Evolutionary conservation across 164 flowering plant species (phyloP).

Genomic region (Annona squamosa): DNA sequence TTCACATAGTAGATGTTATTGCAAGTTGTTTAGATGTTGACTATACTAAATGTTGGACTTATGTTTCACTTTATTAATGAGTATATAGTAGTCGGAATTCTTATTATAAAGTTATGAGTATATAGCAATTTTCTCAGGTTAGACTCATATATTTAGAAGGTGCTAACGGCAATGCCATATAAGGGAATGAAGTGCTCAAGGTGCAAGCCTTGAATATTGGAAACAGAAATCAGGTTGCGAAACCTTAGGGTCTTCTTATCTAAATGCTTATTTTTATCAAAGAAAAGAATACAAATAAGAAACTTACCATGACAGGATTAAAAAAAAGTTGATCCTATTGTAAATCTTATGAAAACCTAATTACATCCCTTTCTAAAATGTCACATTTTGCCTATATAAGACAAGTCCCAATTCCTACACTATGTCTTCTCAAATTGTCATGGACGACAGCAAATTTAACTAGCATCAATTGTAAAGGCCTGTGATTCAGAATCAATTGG

Average conservation of each 20-base stretch:
- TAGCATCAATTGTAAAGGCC: not conserved
- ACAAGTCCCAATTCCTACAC: constrained; percentile 49
- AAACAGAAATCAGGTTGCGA: not conserved
- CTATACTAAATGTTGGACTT: too few species aligned
- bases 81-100: too few species aligned
- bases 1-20: too few species aligned
- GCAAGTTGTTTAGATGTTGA: too few species aligned
- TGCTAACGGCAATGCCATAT: too few species aligned
- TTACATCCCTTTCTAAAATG: constrained; percentile 57
- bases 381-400: constrained; percentile 97
- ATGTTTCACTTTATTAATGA: too few species aligned
- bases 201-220: too few species aligned
- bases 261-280: not conserved
- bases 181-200: too few species aligned
- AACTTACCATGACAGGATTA: not conserved
- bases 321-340: constrained; percentile 27
- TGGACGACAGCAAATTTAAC: constrained; percentile 1
- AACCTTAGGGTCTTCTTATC: not conserved
- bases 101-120: too few species aligned
- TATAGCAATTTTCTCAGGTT: too few species aligned
- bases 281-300: not conserved
- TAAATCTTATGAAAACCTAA: constrained; percentile 44
- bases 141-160: too few species aligned
- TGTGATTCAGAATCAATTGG: too few species aligned
- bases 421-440: constrained; percentile 57